phyloP scores from a whole-genome alignment of 495 filamentous ascomycete genomes.

The Aspergillus affinis region DNA sequence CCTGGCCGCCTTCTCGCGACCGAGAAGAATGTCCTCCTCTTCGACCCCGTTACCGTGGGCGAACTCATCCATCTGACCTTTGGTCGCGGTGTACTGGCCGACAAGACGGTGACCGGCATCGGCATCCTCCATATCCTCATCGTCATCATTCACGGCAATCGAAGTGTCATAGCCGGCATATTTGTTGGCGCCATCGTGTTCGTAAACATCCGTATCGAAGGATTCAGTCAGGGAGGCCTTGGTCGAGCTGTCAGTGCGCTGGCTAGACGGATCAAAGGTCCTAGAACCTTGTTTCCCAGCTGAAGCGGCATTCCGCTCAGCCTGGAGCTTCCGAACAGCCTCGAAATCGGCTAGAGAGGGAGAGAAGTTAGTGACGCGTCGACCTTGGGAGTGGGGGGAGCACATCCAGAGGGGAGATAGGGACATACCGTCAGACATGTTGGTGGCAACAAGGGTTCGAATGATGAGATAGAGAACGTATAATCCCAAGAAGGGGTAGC shows the following conservation, averaged over 20 bases:
- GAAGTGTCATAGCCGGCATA: conserved; percentile 89
- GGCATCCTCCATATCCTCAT: conserved; percentile 80
- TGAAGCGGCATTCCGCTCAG: conserved; percentile 86
- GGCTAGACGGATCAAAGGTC: conserved; percentile 80
- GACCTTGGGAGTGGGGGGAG: not conserved
- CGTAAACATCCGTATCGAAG: conserved; percentile 93
- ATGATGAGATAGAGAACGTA: conserved; percentile 27
- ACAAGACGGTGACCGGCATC: conserved; percentile 77
- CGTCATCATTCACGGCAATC: conserved; percentile 77
- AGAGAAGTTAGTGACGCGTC: conserved; percentile 20
- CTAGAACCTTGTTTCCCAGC: conserved; percentile 82
- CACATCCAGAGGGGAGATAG: conserved; percentile 20
- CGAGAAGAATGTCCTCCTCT: conserved; percentile 87
- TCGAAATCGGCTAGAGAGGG: conserved; percentile 69
- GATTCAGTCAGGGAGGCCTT: conserved; percentile 94
- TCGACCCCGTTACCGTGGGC: conserved; percentile 79
- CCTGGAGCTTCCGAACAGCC: conserved; percentile 76
- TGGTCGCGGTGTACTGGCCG: conserved; percentile 94
- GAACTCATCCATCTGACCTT: conserved; percentile 91
- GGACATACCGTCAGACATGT: conserved; percentile 61
- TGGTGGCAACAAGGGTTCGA: conserved; percentile 25
- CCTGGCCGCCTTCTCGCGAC: conserved; percentile 82
- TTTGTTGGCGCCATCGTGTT: conserved; percentile 73
- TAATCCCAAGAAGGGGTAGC: conserved; percentile 33
- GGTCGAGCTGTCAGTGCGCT: conserved; percentile 85